A percentile compares a stretch with the other conserved stretches of the same genome.
Evolutionary conservation across 805 yeast genomes (phyloP).

Genomic region (Zygosaccharomyces gambellarensis): DNA sequence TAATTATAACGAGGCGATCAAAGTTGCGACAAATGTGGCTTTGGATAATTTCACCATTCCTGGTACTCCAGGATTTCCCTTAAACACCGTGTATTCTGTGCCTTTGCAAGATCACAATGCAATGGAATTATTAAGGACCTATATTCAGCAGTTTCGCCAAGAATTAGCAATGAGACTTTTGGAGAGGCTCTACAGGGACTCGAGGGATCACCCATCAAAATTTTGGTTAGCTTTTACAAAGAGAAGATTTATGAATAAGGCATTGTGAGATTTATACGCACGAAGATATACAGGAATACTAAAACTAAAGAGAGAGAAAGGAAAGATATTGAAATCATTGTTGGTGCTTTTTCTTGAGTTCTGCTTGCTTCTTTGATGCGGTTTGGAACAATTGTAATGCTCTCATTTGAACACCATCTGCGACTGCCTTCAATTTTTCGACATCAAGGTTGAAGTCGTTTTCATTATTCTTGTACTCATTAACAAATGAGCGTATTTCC

Average conservation of each 20-base stretch:
- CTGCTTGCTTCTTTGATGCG: slow-evolving; percentile 17
- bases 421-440: slow-evolving; percentile 55
- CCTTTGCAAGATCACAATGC: slow-evolving; percentile 73
- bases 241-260: slow-evolving; percentile 91
- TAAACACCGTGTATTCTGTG: slow-evolving; percentile 64
- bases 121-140: slow-evolving; percentile 71
- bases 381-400: slow-evolving; percentile 62
- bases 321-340: not conserved
- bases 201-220: slow-evolving; percentile 65
- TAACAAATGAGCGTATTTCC: slow-evolving; percentile 35
- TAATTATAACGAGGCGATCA: slow-evolving; percentile 54
- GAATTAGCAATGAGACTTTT: slow-evolving; percentile 81
- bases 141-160: slow-evolving; percentile 90
- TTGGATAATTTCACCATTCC: slow-evolving; percentile 87
- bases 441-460: slow-evolving; percentile 44
- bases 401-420: slow-evolving; percentile 65
- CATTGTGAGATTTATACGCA: slow-evolving; percentile 16
- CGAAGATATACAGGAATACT: slow-evolving; percentile 3
- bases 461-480: slow-evolving; percentile 50
- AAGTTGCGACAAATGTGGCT: slow-evolving; percentile 74
- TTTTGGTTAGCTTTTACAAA: slow-evolving; percentile 95
- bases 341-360: slow-evolving; percentile 6
- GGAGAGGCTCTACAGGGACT: slow-evolving; percentile 62
- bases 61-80: slow-evolving; percentile 92
- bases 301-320: not conserved